Base-by-base conservation (phyloP, 2,329 filamentous ascomycete species). In the Elsinoe arachidis region DNA sequence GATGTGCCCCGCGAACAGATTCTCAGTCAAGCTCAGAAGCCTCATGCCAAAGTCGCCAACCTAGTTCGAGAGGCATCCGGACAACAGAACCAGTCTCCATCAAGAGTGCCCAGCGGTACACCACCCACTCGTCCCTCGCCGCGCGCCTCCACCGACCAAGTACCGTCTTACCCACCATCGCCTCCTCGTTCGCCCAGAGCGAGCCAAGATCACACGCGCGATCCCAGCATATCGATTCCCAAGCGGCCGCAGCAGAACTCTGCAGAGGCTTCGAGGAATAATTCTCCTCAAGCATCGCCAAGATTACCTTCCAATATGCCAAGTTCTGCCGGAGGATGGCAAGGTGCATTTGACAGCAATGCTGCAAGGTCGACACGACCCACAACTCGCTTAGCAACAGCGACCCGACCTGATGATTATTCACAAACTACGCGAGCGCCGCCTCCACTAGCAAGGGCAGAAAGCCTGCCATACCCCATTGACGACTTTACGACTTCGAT, bases 401-500 rank as follows among this genome's bases (percentile, higher is more conserved):
- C 63, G 1, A 61, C 63, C 43, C 38, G 61, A 5, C 62, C 64
- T 46, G 61, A 62, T 34, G 26, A 58, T 49, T 15, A 37, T 61
- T n/a, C 58, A 58, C 9, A 59, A 61, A 21, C 53, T 57, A 12
- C 58, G 53, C 15, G 33, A 30, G 23, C 11, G 14, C 26, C 38
- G 58, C n/a, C 37, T 19, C 34, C 41, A 35, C 37, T 51, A 43
- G 38, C 56, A 19, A 55, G 63, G 67, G 14, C 66, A 68, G 55
- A 69, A 66, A 34, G 66, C 15, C 63, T 76, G 19, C 74, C 75
- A n/a, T 78, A 78, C 61, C 75, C 75, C 2, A 70, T 73, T 17
- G 74, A 77, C 47, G 70, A 76, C 59, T 67, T 66, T 34, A 63
- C 67, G 11, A 66, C 51, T 23, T 19, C 63, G 61, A 76, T 77